Base-by-base conservation (phyloP, 2,329 filamentous ascomycete species). In the Teratosphaeria destructans region DNA sequence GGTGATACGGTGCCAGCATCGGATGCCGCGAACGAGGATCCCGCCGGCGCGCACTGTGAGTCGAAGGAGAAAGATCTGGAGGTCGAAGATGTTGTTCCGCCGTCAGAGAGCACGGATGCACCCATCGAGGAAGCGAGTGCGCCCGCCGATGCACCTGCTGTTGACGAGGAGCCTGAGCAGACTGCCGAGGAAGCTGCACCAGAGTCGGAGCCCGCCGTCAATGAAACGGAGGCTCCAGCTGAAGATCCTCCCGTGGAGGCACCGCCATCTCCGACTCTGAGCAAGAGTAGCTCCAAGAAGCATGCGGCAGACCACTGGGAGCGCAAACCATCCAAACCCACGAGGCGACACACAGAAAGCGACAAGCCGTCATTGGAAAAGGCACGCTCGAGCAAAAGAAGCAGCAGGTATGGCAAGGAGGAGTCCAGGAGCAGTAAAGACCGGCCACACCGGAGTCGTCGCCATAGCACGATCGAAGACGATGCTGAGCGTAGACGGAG, bases 301-400 rank as follows among this genome's bases (percentile, higher is more conserved):
- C 64, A 62, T 39, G 57, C 55, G 58, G 61, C 62, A 34, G 61
- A 63, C 39, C 63, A 63, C 47, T 68, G 67, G 67, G 61, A 67
- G 55, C 61, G 67, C 29, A 54, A 60, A 34, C 65, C 59, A 37
- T 29, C 55, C 43, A 54, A 59, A 35, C 65, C 59, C 32, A 47
- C 55, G 29, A 62, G 61, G 37, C 63, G 63, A 56, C 57, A 39
- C 11, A 10, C 55, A 16, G 57, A 60, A 11, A 57, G 57, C 14
- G 63, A 65, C n/a, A 64, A 62, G 49, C 61, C 60, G 56, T 57
- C 57, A 23, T 57, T 59, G 4, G 62, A 65, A 35, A 63, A 61
- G 37, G 37, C 54, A 35, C 56, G 59, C 58, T 65, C 66, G 19
- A 61, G 61, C 59, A 66, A 65, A 52, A 62, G 63, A 35, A 65